Evolutionary conservation across 192 early-diverging fungal species (phyloP), one percentile per base, ranked within the genome.

Genomic region (Chytriomyces sp.): DNA sequence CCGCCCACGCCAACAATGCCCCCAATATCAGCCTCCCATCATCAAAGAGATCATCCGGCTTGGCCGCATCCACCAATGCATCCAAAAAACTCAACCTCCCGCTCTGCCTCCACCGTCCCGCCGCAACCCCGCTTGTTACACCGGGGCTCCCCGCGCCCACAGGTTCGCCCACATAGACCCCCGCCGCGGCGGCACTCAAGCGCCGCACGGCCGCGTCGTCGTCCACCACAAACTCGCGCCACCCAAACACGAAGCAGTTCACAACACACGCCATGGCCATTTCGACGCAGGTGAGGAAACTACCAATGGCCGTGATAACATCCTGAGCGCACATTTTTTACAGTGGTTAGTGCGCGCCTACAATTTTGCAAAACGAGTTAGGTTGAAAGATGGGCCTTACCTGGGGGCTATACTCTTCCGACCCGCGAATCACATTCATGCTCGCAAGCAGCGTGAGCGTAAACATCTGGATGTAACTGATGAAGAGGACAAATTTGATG

Each of bases 251-350:
- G 70, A 76, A 81, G 64, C 81, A 65, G 68, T 84, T 81, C 26
- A 85, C 67, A 34, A 73, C 73, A 5, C 79, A 79, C 55, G 84
- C 82, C 52, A 81, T 58, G 5, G 75, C 80, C 86, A 87, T 87
- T 54, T 87, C 86, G 12, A 84, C 62, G 67, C 82, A 85, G n/a
- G 83, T 84, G 52, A 87, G 53, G 54, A 84, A 74, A 14, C 82
- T 74, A 8, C 77, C 79, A 36, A 87, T 74, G n/a, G 83, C 84
- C n/a, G 77, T 80, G 25, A 78, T 74, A 3, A 87, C 79, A 36
- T 87, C 84, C 41, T n/a, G n/a, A n/a, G n/a, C n/a, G n/a, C n/a
- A n/a, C n/a, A n/a, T n/a, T n/a, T n/a, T 82, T 80, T 53, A 70
- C 75, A 65, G 84, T 75, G 77, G 77, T 81, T 70, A 76, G n/a